Conservation (phyloP, 768 basidiomycete genomes). For the Rhizopogon salebrosus region DNA sequence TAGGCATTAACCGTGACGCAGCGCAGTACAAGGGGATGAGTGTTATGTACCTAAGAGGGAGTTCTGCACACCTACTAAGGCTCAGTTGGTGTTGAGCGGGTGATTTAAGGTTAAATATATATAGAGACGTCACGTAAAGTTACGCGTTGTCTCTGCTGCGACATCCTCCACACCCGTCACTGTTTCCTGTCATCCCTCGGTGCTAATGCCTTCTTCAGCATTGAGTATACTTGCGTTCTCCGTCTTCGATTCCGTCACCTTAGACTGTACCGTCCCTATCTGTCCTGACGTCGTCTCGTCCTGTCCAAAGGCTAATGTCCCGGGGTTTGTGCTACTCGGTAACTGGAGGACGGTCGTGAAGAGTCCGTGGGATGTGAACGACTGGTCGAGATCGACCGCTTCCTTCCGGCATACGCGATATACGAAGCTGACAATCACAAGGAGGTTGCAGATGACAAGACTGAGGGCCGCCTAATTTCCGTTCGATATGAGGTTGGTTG, state of each 20-base stretch:
- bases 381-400: slow-evolving; percentile 1
- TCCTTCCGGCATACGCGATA: slow-evolving; percentile 11
- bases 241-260: background rate
- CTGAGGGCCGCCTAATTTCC: slow-evolving; percentile 15
- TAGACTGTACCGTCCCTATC: background rate
- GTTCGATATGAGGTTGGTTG: background rate
- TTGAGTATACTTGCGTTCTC: background rate
- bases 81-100: too few species aligned
- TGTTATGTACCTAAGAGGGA: too few species aligned
- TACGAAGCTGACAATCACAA: slow-evolving; percentile 20
- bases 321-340: background rate
- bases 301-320: background rate
- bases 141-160: background rate
- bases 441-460: slow-evolving; percentile 20
- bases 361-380: background rate
- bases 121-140: too few species aligned
- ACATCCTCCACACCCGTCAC: background rate
- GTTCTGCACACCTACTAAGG: too few species aligned
- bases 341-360: background rate
- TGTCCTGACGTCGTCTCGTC: background rate
- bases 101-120: too few species aligned
- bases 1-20: too few species aligned
- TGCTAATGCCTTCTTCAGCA: background rate
- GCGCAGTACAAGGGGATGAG: too few species aligned
- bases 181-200: background rate